Evolutionary conservation across 179 eudicot species (phyloP).

Genomic region (Dionaea muscipula): DNA sequence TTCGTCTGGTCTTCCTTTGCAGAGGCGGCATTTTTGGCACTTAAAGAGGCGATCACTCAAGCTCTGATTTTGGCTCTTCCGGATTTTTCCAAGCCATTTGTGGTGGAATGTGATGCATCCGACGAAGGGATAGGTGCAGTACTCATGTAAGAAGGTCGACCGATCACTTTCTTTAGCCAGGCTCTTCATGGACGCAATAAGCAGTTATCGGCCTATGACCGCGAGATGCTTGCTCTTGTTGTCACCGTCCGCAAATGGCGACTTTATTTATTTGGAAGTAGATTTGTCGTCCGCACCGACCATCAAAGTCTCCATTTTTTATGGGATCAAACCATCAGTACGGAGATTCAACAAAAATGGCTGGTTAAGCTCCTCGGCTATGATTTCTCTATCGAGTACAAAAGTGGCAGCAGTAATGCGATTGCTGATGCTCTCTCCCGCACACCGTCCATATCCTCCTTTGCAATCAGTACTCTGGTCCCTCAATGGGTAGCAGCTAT

Average conservation of each 20-base stretch:
- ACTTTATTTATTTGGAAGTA: neutral
- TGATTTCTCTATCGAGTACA: constrained; percentile 4
- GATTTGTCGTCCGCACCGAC: no score
- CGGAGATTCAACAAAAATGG: constrained; percentile 7
- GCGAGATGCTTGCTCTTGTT: neutral
- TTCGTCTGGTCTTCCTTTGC: neutral
- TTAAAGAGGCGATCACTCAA: neutral
- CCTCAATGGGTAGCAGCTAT: neutral
- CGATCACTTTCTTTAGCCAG: neutral
- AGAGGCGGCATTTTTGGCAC: neutral
- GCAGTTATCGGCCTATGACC: neutral
- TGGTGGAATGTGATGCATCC: constrained; percentile 1
- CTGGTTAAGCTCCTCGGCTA: constrained; percentile 3
- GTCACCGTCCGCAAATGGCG: neutral
- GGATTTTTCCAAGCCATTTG: neutral
- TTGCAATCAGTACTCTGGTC: neutral
- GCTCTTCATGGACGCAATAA: no score
- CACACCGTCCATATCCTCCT: neutral
- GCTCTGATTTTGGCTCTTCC: neutral
- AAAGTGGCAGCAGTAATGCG: neutral
- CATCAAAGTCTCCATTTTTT: neutral
- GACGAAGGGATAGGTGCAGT: neutral
- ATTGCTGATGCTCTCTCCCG: constrained; percentile 6
- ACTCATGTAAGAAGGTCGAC: neutral
- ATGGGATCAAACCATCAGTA: constrained; percentile 6